Conservation (phyloP, 495 filamentous ascomycete genomes). For the Hypoxylon rickii region DNA sequence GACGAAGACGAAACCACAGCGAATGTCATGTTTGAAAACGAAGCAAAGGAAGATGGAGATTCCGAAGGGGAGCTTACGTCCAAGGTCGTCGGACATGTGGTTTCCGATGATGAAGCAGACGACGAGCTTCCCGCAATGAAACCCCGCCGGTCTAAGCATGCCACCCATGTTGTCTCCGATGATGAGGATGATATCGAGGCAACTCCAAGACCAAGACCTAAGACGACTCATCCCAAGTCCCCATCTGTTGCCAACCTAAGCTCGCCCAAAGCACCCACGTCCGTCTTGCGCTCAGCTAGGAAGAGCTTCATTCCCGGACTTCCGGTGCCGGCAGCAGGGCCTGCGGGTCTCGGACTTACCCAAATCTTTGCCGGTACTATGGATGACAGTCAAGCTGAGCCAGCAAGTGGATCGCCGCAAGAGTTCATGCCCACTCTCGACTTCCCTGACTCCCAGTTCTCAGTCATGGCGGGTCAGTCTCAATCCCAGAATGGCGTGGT, state of each 20-base stretch:
- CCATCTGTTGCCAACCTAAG: conserved; percentile 39
- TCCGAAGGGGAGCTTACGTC: conserved; percentile 35
- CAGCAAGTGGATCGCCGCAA: conserved; percentile 37
- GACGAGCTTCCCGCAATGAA: conserved; percentile 42
- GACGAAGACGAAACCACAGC: conserved; percentile 42
- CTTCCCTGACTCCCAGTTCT: conserved; percentile 56
- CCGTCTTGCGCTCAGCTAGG: conserved; percentile 59
- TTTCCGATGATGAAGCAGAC: conserved; percentile 48
- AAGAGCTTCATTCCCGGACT: conserved; percentile 66
- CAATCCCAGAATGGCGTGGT: conserved; percentile 59
- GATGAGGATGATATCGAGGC: conserved; percentile 63
- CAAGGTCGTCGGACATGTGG: conserved; percentile 48
- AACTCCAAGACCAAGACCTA: conserved; percentile 48
- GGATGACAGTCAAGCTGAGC: conserved; percentile 61
- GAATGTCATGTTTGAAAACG: conserved; percentile 30
- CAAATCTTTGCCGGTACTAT: conserved; percentile 94
- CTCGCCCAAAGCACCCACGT: conserved; percentile 55
- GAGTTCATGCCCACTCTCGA: conserved; percentile 47
- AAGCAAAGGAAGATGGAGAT: conserved; percentile 35
- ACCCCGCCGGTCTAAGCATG: conserved; percentile 46
- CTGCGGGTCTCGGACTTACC: conserved; percentile 74
- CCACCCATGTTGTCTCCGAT: conserved; percentile 55
- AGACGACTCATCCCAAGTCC: conserved; percentile 41
- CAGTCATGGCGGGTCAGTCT: conserved; percentile 49
- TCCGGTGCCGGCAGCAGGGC: conserved; percentile 53